Base-by-base conservation (phyloP, 768 basidiomycete species). In the Suillus spraguei region DNA sequence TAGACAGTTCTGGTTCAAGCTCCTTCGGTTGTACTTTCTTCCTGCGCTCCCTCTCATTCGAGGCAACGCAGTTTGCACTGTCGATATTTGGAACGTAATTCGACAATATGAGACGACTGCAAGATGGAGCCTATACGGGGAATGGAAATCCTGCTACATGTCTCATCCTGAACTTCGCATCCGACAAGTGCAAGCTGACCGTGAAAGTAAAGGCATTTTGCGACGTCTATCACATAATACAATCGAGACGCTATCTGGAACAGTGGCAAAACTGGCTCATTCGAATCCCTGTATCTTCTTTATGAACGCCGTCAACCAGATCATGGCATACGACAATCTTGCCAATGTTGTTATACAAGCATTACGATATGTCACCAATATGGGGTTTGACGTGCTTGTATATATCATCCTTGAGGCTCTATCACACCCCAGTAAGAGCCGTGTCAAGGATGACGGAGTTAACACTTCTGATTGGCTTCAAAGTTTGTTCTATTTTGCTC, bases 311-410 rank as follows among this genome's bases (percentile, higher is more conserved):
- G 88, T 99, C 54, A 89, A 90, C 67, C 97, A 99, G 76, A 91
- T 98, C 63, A 94, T 95, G 90, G 89, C 93, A 16, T 99, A 99
- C 71, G 93, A 97, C 72, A 99, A 99, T 75, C 77, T 97, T 60
- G 94, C 93, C 11, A 84, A 83, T 47, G 93, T 95, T 24, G 91
- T 98, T 49, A 91, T 99, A 32, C 94, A 95, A 68, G 91, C 91
- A 20, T 81, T 95, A 68, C 82, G 92, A 72, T 96, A 92, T 77
- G 87, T 95, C 66, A 95, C 94, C 4, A 90, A 89, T 65, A 90
- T 99, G 84, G 94, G 94, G 8, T 98, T 94, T 71, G 97, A 99
- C 71, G 94, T 97, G 10, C 80, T 98, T 13, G 87, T 94, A 20
- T 99, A 89, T 72, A 81, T 93, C 60, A 84, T 97, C 64, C 81